Percentiles rank a stretch among this genome's conserved stretches.
phyloP scores from a whole-genome alignment of 306 rosid genomes.

The Trifolium subterraneum region DNA sequence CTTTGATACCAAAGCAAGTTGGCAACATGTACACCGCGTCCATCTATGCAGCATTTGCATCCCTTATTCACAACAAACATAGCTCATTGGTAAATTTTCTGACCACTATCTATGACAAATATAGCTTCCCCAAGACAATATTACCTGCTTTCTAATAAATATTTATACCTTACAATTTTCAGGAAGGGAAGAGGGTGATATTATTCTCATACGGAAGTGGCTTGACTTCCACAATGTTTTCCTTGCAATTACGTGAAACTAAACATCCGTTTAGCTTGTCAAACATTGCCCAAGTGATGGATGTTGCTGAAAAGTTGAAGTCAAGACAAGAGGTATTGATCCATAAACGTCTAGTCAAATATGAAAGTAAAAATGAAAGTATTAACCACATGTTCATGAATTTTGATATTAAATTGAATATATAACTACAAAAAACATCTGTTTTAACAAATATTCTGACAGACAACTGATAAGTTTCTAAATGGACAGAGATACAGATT shows the following conservation, averaged over 20 bases:
- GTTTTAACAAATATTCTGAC: background rate
- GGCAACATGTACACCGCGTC: conserved; percentile 99
- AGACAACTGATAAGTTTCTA: background rate
- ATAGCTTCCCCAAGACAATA: conserved; percentile 10
- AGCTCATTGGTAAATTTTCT: conserved; percentile 68
- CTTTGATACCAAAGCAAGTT: conserved; percentile 91
- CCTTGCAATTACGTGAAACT: conserved; percentile 62
- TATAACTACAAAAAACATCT: background rate
- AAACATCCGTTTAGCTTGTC: conserved; percentile 84
- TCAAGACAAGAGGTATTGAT: conserved; percentile 88
- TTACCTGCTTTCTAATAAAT: conserved; percentile 38
- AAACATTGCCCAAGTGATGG: conserved; percentile 77
- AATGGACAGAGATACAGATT: background rate
- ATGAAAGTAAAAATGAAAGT: conserved; percentile 10
- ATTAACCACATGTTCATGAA: background rate
- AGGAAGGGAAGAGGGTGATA: conserved; percentile 78
- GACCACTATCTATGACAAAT: conserved; percentile 16
- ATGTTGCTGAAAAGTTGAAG: conserved; percentile 80
- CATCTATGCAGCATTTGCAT: conserved; percentile 91
- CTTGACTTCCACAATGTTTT: conserved; percentile 86
- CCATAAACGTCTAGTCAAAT: conserved; percentile 15
- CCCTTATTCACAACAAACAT: conserved; percentile 83
- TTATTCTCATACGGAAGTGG: conserved; percentile 98
- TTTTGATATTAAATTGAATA: conserved; percentile 8
- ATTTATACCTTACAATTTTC: conserved; percentile 46